A percentile compares a stretch with the other conserved stretches of the same genome.
Evolutionary conservation across 75 land plant species (phyloP).

Genomic region (Ceratopteris richardii): DNA sequence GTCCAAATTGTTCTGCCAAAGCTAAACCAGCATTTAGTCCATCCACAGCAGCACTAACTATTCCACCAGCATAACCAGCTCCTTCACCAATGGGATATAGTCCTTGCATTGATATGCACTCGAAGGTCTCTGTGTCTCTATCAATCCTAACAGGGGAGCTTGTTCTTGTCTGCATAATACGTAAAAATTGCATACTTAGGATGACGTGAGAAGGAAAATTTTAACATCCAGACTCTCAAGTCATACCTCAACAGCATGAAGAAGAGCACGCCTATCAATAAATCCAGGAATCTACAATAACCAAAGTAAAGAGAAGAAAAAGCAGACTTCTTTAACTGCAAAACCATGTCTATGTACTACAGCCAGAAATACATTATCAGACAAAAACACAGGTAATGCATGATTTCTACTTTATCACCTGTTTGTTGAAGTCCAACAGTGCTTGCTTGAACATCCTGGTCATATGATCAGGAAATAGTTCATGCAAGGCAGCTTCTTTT

Average conservation of each 20-base stretch:
- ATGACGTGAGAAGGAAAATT: background rate
- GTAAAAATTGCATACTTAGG: background rate
- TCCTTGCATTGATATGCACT: constrained; percentile 59
- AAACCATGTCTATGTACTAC: no score
- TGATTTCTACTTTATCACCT: no score
- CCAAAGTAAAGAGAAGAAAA: background rate
- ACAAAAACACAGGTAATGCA: no score
- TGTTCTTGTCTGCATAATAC: constrained; percentile 75
- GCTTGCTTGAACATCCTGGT: constrained; percentile 68
- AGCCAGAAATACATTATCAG: no score
- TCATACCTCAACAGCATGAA: constrained; percentile 95
- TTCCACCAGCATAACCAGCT: constrained; percentile 98
- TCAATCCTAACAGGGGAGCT: constrained; percentile 77
- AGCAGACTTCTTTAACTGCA: no score
- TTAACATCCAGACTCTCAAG: background rate
- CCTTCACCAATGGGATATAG: constrained; percentile 96
- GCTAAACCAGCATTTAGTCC: constrained; percentile 88
- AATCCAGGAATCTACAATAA: constrained; percentile 75
- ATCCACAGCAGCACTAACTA: constrained; percentile 97
- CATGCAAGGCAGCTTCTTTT: constrained; percentile 60
- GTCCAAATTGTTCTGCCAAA: constrained; percentile 43
- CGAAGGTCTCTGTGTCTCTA: constrained; percentile 52
- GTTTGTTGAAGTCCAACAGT: constrained; percentile 49
- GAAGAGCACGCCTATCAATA: constrained; percentile 67
- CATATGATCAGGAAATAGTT: constrained; percentile 55